A percentile compares a stretch with the other conserved stretches of the same genome.
These are phyloP conservation scores for Starmerella floricola DNA, from an alignment of 805 yeast genomes.

Conservation along the genomic window DNA sequence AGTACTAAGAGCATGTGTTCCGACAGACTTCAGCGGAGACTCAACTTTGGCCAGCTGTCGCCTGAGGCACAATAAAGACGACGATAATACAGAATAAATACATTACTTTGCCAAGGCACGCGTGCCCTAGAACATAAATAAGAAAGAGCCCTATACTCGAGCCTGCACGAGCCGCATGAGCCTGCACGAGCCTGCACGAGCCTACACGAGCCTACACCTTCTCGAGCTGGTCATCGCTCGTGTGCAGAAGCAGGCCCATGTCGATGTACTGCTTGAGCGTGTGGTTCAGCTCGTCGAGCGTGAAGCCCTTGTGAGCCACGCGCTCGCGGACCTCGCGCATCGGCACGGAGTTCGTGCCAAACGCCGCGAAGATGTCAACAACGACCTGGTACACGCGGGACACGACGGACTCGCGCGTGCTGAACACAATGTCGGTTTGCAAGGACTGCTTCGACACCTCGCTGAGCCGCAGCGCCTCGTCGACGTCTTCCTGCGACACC, in stretches of 20 bases:
- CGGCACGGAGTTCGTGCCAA: constrained; percentile 31
- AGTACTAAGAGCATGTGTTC: neutral
- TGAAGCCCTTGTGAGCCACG: constrained; percentile 69
- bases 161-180: neutral
- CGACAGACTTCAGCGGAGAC: no score
- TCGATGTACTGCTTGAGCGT: constrained; percentile 65
- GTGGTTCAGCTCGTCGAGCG: constrained; percentile 60
- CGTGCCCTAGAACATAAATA: no score
- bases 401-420: constrained; percentile 35
- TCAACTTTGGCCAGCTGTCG: no score
- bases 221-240: constrained; percentile 49
- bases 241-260: constrained; percentile 62
- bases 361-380: constrained; percentile 34
- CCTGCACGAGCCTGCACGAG: constrained; percentile 24
- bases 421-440: constrained; percentile 38
- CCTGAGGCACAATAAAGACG: no score
- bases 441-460: constrained; percentile 81
- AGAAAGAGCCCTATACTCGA: no score
- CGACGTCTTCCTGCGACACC: constrained; percentile 74
- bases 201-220: constrained; percentile 12
- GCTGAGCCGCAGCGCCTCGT: constrained; percentile 81
- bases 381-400: constrained; percentile 64
- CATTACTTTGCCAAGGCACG: no score
- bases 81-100: no score
- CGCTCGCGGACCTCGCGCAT: constrained; percentile 47